Percentiles rank a stretch among this genome's conserved stretches.
phyloP scores from a whole-genome alignment of 768 basidiomycete genomes.

The Phlegmacium glaucopus region DNA sequence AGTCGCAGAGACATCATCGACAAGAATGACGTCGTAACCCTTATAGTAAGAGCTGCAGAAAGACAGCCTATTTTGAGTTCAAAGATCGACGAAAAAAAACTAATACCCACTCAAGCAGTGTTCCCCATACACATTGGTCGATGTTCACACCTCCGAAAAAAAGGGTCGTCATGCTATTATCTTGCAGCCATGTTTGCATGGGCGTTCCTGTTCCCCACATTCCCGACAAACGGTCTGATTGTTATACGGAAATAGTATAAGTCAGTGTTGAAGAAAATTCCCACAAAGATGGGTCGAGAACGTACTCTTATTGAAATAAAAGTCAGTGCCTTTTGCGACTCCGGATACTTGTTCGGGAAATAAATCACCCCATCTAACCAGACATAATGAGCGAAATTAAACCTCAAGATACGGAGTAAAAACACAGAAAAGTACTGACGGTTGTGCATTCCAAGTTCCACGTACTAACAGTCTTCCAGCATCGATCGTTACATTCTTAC shows the following conservation, averaged over 20 bases:
- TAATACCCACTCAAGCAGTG: constrained; percentile 23
- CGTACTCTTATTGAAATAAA: constrained; percentile 33
- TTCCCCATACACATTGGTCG: constrained; percentile 33
- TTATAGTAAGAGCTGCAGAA: constrained; percentile 33
- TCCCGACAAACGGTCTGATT: constrained; percentile 27
- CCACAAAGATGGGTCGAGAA: background rate
- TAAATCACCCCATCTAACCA: constrained; percentile 20
- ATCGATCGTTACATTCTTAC: constrained; percentile 22
- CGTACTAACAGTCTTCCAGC: constrained; percentile 27
- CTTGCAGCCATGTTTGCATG: constrained; percentile 30
- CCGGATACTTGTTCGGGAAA: constrained; percentile 25
- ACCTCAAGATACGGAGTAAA: background rate
- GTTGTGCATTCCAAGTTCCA: constrained; percentile 31
- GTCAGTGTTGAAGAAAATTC: too few species aligned
- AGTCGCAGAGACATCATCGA: constrained; percentile 31
- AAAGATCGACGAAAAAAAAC: background rate
- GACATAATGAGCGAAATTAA: background rate
- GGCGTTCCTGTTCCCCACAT: constrained; percentile 33
- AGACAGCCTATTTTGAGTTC: background rate
- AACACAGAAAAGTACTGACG: constrained; percentile 16
- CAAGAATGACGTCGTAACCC: constrained; percentile 30
- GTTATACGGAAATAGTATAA: background rate
- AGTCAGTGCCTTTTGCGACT: constrained; percentile 28
- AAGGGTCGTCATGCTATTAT: constrained; percentile 29
- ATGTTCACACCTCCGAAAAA: constrained; percentile 33